Percentiles rank a stretch among this genome's conserved stretches.
Conservation (phyloP, 176 grass and related monocot species). For the Poa annua region DNA sequence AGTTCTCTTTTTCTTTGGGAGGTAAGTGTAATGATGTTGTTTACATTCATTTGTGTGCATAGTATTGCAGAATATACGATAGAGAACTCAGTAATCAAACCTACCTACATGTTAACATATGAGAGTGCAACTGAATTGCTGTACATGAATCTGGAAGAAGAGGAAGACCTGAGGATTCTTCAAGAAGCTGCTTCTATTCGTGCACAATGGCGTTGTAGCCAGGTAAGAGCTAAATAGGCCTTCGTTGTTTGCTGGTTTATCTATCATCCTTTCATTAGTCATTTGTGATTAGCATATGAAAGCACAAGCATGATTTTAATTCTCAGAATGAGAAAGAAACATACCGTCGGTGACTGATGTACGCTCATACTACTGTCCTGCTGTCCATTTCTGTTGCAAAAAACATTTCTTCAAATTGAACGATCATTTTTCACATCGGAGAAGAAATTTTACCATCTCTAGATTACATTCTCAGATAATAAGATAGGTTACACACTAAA, state of each 20-base stretch:
- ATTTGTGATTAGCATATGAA: slow-evolving; percentile 27
- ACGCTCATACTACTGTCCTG: neutral
- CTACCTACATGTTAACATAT: slow-evolving; percentile 99
- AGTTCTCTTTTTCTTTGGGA: slow-evolving; percentile 24
- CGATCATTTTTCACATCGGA: neutral
- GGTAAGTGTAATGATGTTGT: slow-evolving; percentile 18
- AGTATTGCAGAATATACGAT: slow-evolving; percentile 91
- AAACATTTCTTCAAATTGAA: neutral
- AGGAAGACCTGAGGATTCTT: slow-evolving; percentile 84
- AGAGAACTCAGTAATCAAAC: slow-evolving; percentile 87
- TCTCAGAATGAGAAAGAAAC: neutral
- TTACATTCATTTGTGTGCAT: slow-evolving; percentile 46
- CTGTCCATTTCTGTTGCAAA: neutral
- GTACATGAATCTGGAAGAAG: slow-evolving; percentile 92
- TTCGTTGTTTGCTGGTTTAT: slow-evolving; percentile 30
- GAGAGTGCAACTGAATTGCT: slow-evolving; percentile 90
- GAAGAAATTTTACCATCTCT: neutral
- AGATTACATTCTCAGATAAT: neutral
- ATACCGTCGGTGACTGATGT: neutral
- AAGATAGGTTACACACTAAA: slow-evolving; percentile 22
- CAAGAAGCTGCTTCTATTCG: slow-evolving; percentile 76
- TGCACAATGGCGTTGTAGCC: slow-evolving; percentile 69
- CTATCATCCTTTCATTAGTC: slow-evolving; percentile 17
- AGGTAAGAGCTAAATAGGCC: slow-evolving; percentile 36
- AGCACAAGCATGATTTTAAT: neutral